phyloP scores from a whole-genome alignment of 139 green algal species.

The Tetraselmis striata region DNA sequence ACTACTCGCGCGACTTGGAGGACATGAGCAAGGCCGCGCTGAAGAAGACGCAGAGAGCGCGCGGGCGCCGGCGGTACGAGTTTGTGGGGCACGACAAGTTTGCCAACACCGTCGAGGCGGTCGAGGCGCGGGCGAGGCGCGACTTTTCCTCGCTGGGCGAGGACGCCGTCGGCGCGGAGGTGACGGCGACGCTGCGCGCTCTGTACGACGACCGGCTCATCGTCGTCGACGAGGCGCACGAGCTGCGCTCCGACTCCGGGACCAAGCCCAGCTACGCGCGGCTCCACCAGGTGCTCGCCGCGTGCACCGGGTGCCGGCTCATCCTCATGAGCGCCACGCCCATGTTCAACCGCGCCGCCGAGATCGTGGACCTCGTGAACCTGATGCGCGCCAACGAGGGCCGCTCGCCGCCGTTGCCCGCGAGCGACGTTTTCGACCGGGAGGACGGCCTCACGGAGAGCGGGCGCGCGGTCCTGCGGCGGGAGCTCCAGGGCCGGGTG shows the following conservation, averaged over 20 bases:
- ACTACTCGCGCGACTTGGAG: not conserved
- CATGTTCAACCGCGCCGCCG: constrained; percentile 16
- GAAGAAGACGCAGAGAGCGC: not conserved
- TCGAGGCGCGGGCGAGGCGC: not conserved
- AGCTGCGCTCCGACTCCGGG: not conserved
- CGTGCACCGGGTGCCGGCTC: not conserved
- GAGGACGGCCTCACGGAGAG: not conserved
- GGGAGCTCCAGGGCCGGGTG: not conserved
- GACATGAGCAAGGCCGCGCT: not conserved
- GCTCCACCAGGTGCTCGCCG: constrained; percentile 2
- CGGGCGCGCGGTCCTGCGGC: not conserved
- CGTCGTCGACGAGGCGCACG: constrained; percentile 21
- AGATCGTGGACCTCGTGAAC: constrained; percentile 15
- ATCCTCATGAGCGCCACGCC: constrained; percentile 20
- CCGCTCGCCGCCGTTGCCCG: not conserved
- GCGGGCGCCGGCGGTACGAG: not conserved
- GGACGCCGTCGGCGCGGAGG: constrained; percentile 8
- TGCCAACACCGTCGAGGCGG: constrained; percentile 1
- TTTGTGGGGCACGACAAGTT: not conserved
- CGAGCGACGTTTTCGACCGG: not conserved
- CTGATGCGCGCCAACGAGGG: constrained; percentile 11
- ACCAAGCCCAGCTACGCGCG: not conserved
- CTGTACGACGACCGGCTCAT: constrained; percentile 17
- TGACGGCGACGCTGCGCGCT: not conserved
- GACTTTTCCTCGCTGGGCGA: not conserved